Conservation (phyloP, 2,329 filamentous ascomycete genomes). For the Lasiodiplodia hormozganensis region DNA sequence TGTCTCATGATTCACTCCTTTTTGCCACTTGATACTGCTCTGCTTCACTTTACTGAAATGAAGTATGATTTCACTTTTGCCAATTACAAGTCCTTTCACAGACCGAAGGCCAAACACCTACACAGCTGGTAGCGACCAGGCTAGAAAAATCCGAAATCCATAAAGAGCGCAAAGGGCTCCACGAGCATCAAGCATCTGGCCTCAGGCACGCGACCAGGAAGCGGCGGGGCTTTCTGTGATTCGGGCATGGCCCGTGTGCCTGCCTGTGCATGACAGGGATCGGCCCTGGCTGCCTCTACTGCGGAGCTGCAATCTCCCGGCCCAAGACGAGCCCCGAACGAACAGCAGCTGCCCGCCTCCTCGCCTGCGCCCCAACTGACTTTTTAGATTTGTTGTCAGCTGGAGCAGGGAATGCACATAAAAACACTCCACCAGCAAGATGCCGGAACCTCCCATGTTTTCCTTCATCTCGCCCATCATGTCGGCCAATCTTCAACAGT, state of each 20-base stretch:
- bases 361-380: not conserved
- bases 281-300: not conserved
- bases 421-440: not conserved
- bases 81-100: not conserved
- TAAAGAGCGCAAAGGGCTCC: not conserved
- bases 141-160: not conserved
- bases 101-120: not conserved
- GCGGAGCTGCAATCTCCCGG: slow-evolving; percentile 21
- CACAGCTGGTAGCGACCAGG: not conserved
- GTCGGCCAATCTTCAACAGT: slow-evolving; percentile 11
- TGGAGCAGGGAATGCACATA: not conserved
- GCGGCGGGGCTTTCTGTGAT: slow-evolving; percentile 7
- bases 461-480: slow-evolving; percentile 24
- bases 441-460: not conserved
- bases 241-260: slow-evolving; percentile 13
- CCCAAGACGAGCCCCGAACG: slow-evolving; percentile 1
- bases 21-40: not conserved
- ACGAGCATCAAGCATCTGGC: not conserved
- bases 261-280: slow-evolving; percentile 18
- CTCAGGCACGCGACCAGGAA: not conserved
- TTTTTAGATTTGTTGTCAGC: not conserved
- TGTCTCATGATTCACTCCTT: not conserved
- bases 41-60: not conserved
- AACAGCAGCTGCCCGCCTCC: slow-evolving; percentile 3
- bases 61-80: not conserved